Conservation (phyloP, 2,329 filamentous ascomycete species). For the Microdochium trichocladiopsis region DNA sequence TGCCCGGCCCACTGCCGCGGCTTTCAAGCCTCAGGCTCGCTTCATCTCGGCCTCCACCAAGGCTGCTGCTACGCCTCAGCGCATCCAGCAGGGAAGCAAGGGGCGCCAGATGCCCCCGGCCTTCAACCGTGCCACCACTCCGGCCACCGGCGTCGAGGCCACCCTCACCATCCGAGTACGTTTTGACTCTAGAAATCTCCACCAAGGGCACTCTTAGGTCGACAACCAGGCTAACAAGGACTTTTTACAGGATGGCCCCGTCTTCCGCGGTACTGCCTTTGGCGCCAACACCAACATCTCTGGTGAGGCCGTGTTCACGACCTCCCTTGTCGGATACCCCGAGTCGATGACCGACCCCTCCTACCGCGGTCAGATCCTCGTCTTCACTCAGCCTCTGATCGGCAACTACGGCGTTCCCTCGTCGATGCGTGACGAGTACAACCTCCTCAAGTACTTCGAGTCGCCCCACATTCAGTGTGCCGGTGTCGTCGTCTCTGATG, state of each 20-base stretch:
- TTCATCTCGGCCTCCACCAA: constrained; percentile 13
- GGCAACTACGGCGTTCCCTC: constrained; percentile 98
- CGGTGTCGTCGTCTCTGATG: constrained; percentile 92
- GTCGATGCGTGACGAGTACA: constrained; percentile 74
- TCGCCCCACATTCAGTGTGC: constrained; percentile 95
- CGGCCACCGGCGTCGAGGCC: constrained; percentile 67
- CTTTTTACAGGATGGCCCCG: constrained; percentile 70
- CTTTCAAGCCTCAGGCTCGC: constrained; percentile 26
- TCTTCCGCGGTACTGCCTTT: constrained; percentile 95
- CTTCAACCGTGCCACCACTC: constrained; percentile 52
- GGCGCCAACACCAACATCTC: constrained; percentile 95
- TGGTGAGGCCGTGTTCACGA: constrained; percentile 97
- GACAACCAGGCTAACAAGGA: constrained; percentile 15
- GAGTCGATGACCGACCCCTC: constrained; percentile 89
- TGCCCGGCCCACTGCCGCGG: constrained; percentile 33
- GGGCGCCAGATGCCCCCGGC: constrained; percentile 59
- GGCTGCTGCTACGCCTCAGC: not conserved
- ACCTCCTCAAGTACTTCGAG: constrained; percentile 95
- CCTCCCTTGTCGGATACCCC: constrained; percentile 93
- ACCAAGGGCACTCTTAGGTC: too few species aligned
- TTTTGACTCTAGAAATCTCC: constrained; percentile 8
- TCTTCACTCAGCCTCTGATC: constrained; percentile 96
- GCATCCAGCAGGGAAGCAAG: constrained; percentile 48
- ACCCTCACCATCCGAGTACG: constrained; percentile 89
- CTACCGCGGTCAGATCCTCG: constrained; percentile 90